phyloP scores from a whole-genome alignment of 2,329 filamentous ascomycete species.

The Aplosporella prunicola region DNA sequence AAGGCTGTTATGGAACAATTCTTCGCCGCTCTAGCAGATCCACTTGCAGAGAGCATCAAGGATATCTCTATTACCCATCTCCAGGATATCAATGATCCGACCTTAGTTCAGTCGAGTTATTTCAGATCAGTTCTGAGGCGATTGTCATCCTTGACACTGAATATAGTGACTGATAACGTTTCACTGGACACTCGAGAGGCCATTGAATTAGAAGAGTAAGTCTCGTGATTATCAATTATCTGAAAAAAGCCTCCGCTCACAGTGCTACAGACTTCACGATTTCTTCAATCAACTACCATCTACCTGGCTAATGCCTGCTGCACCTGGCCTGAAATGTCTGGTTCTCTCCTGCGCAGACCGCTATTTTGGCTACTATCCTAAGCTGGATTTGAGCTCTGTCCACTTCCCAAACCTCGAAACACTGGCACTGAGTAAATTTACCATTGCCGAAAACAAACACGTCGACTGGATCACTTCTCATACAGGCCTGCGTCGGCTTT shows the following conservation, averaged over 20 bases:
- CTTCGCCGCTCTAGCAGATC: not conserved
- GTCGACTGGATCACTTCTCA: not conserved
- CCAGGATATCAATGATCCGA: not conserved
- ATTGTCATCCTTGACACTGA: not conserved
- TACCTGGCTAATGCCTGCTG: not conserved
- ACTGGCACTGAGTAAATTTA: not conserved
- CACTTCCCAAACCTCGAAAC: not conserved
- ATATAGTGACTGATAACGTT: not conserved
- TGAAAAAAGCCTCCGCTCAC: not conserved
- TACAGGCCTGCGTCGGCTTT: not conserved
- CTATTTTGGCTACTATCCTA: not conserved
- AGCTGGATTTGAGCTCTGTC: not conserved
- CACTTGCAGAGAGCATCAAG: not conserved
- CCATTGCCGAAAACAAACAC: not conserved
- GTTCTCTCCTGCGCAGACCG: not conserved
- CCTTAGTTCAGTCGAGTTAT: not conserved
- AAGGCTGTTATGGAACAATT: no score
- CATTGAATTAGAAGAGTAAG: not conserved
- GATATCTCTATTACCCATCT: not conserved
- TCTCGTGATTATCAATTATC: not conserved
- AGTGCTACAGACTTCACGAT: conserved; percentile 11
- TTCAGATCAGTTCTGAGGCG: not conserved
- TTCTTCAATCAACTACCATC: conserved; percentile 7
- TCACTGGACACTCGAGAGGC: not conserved
- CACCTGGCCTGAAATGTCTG: not conserved